These are phyloP conservation scores for Allantophomopsis cytisporea DNA, from an alignment of 2,329 filamentous ascomycete genomes.

Conservation along the genomic window DNA sequence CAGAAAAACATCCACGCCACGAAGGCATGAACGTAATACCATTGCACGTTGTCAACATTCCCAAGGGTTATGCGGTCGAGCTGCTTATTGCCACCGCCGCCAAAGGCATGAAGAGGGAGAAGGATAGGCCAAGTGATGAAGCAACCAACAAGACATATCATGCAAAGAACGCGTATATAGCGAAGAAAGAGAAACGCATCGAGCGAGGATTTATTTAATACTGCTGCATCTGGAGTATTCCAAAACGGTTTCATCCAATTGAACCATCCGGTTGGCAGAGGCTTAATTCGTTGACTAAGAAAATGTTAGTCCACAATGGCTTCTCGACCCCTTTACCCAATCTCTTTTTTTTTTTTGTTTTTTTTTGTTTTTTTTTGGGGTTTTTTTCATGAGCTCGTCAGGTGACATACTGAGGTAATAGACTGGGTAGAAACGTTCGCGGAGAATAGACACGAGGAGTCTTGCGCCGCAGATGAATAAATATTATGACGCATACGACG, in stretches of 20 bases:
- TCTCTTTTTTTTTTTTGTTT: too few relatives aligned
- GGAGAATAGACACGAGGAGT: conserved; percentile 40
- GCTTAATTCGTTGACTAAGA: conserved; percentile 16
- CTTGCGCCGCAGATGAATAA: conserved; percentile 32
- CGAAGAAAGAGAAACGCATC: conserved; percentile 54
- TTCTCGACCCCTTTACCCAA: too few relatives aligned
- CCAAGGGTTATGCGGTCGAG: conserved; percentile 46
- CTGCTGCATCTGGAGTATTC: conserved; percentile 18
- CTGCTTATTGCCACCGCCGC: conserved; percentile 35
- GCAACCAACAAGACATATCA: conserved; percentile 48
- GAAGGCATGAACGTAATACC: conserved; percentile 46
- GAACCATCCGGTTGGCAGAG: conserved; percentile 19
- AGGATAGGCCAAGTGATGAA: conserved; percentile 50
- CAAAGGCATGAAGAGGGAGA: conserved; percentile 50
- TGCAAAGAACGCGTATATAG: conserved; percentile 45
- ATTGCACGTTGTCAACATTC: conserved; percentile 36
- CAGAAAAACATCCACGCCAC: conserved; percentile 50
- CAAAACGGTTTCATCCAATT: conserved; percentile 20
- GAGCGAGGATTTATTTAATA: conserved; percentile 51
- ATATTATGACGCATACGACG: conserved; percentile 33
- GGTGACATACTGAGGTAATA: conserved; percentile 31
- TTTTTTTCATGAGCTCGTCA: too few relatives aligned
- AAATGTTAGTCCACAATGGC: too few relatives aligned
- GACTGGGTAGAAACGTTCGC: conserved; percentile 33
- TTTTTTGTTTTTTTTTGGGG: too few relatives aligned